Percentiles rank a stretch among this genome's conserved stretches.
Evolutionary conservation across 1,139 yeast genomes (phyloP).

Genomic region (Debaryomyces subglobosus): DNA sequence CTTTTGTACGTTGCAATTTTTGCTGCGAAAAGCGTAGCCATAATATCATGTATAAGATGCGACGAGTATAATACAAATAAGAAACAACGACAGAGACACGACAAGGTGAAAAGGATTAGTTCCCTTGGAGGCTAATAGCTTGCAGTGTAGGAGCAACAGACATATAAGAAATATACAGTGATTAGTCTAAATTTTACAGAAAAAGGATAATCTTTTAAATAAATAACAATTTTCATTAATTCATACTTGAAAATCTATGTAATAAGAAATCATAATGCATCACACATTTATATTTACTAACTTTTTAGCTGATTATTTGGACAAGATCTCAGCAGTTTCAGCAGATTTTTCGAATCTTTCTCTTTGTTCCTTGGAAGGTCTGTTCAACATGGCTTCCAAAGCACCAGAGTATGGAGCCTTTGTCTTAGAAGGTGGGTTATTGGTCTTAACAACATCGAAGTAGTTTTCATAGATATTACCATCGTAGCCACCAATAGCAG

Average conservation of each 20-base stretch:
- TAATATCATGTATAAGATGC: background rate
- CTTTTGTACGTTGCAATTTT: background rate
- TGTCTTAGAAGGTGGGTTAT: conserved; percentile 38
- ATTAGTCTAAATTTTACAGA: too few relatives aligned
- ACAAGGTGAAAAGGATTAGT: too few relatives aligned
- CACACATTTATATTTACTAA: background rate
- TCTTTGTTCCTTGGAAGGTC: conserved; percentile 41
- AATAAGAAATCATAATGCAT: background rate
- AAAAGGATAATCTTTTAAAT: too few relatives aligned
- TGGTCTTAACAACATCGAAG: conserved; percentile 39
- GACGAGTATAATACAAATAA: background rate
- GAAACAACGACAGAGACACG: background rate
- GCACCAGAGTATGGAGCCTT: conserved; percentile 47
- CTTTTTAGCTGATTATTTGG: conserved; percentile 16
- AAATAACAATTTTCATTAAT: conserved; percentile 6
- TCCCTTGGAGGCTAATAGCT: too few relatives aligned
- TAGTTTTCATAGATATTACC: conserved; percentile 53
- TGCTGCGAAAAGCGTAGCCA: background rate
- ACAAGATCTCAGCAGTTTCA: conserved; percentile 26
- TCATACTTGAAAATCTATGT: conserved; percentile 3
- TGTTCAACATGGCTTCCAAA: conserved; percentile 40
- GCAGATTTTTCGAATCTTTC: conserved; percentile 41
- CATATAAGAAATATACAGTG: too few relatives aligned
- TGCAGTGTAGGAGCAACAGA: too few relatives aligned
- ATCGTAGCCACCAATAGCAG: conserved; percentile 46